Conservation (phyloP, 345 rosid genomes). For the Clausena lansium region DNA sequence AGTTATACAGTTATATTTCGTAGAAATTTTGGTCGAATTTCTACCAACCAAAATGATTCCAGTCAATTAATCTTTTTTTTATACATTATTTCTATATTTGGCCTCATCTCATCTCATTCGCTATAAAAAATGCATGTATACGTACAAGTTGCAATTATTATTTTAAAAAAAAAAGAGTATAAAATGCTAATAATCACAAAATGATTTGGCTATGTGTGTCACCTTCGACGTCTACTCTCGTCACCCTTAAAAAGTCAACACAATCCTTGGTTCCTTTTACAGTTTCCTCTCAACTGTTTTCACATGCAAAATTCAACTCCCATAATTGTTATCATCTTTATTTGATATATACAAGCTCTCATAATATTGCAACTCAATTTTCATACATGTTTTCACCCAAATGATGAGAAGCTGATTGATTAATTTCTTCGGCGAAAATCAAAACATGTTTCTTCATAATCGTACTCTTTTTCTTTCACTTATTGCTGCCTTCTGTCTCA, state of each 20-base stretch:
- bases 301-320: neutral
- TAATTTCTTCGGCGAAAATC: neutral
- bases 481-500: constrained; percentile 9
- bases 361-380: too few species aligned
- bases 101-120: neutral
- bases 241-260: neutral
- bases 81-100: neutral
- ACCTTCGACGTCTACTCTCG: neutral
- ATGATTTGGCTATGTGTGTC: neutral
- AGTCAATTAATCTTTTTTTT: too few species aligned
- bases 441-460: neutral
- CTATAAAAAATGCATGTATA: too few species aligned
- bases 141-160: neutral
- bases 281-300: neutral
- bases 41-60: neutral
- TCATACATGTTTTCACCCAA: neutral
- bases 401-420: neutral
- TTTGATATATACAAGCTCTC: neutral
- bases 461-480: constrained; percentile 18
- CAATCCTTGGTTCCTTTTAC: too few species aligned
- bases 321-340: too few species aligned
- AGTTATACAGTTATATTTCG: too few species aligned
- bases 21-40: too few species aligned
- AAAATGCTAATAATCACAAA: neutral
- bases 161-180: neutral